Evolutionary conservation across 495 filamentous ascomycete genomes (phyloP).

Genomic region (Elasticomyces elasticus): DNA sequence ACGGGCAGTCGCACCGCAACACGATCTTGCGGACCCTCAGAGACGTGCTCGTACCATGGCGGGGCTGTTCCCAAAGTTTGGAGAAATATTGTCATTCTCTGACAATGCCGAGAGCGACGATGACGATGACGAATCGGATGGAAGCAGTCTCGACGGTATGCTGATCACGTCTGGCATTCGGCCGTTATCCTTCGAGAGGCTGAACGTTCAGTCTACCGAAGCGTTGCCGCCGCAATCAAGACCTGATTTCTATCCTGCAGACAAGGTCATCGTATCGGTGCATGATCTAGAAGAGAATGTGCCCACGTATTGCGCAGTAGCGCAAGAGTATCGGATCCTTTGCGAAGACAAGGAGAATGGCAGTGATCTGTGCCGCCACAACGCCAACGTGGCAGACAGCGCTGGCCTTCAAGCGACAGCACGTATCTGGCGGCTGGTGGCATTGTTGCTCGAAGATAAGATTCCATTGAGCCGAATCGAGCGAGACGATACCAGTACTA

Average conservation of each 20-base stretch:
- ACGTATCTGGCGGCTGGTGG: slow-evolving; percentile 74
- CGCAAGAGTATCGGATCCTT: slow-evolving; percentile 71
- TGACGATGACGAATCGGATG: not conserved
- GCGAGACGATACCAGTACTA: slow-evolving; percentile 39
- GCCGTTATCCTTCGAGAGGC: slow-evolving; percentile 6
- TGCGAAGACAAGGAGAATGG: slow-evolving; percentile 54
- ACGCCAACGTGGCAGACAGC: slow-evolving; percentile 64
- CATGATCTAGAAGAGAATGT: slow-evolving; percentile 56
- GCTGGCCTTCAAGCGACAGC: slow-evolving; percentile 65
- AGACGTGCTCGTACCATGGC: slow-evolving; percentile 46
- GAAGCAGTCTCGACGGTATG: slow-evolving; percentile 24
- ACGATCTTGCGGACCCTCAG: slow-evolving; percentile 46
- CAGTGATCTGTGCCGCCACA: slow-evolving; percentile 59
- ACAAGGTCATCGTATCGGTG: slow-evolving; percentile 55
- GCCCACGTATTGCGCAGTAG: slow-evolving; percentile 67
- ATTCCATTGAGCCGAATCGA: slow-evolving; percentile 39
- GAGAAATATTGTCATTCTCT: slow-evolving; percentile 48
- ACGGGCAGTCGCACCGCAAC: not conserved
- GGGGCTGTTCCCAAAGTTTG: slow-evolving; percentile 78
- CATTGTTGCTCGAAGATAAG: slow-evolving; percentile 64
- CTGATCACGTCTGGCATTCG: slow-evolving; percentile 33
- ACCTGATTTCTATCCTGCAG: slow-evolving; percentile 25
- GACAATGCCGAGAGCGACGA: not conserved
- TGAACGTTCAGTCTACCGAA: slow-evolving; percentile 32
- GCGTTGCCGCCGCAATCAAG: slow-evolving; percentile 34